Base-by-base conservation (phyloP, 1,139 yeast species). In the Candida neerlandica region DNA sequence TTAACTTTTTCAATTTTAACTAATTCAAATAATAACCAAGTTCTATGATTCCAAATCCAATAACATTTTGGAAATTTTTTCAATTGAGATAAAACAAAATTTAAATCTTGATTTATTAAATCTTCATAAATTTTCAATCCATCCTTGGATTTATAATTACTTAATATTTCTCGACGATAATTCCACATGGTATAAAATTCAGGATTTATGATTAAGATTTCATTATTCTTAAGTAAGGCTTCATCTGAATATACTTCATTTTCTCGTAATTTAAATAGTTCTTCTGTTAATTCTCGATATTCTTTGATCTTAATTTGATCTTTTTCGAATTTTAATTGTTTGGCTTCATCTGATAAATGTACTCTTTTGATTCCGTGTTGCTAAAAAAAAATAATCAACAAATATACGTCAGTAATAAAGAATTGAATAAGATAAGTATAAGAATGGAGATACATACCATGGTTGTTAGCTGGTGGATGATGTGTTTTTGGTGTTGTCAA, bases 21-120 rank as follows among this genome's bases (percentile, higher is more conserved):
- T 44, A 82, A 71, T 51, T 76, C 72, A 48, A 78, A 75, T 39
- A 94, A 69, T 46, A 89, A 80, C 99, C 99, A 94, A 18, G 81
- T 70, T 30, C 99, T 77, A 65, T 94, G 98, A 60, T 86, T 88
- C 97, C 98, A 94, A 16, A 94, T 85, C 97, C 98, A 92, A 64
- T 94, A 94, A 35, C 92, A 89, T 64, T 94, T 94, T 2, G 99
- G 99, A 56, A 70, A 85, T 51, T 77, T 67, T 51, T 80, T 81
- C 59, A 94, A 70, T 56, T 84, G 78, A 0, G 68, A 66, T 71
- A 86, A 75, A 1, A 85, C 76, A 60, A 89, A 82, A 34, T 70
- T 61, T 46, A 94, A 71, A 58, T 94, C 99, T 2, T 72, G 66
- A 6, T 73, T 73, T 55, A 92, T 73, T 9, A 48, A 29, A 23